These are phyloP conservation scores for Blastobotrys arbuscula DNA, from an alignment of 1,139 yeast species.

Conservation along the genomic window DNA sequence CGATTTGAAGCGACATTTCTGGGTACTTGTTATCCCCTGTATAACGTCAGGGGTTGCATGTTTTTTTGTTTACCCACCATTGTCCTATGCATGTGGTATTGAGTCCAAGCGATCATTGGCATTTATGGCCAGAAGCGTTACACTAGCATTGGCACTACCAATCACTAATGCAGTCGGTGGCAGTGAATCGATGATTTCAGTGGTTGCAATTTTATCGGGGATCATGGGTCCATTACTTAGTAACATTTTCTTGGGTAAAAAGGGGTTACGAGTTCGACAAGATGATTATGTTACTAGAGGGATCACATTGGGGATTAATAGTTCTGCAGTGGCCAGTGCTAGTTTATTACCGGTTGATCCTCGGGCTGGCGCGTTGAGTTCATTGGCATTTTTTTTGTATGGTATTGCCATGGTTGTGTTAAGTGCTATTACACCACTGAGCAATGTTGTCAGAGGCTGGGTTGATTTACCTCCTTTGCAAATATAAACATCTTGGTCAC, in stretches of 20 bases:
- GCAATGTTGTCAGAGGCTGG: conserved; percentile 34
- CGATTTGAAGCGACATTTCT: conserved; percentile 56
- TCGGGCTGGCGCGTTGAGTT: conserved; percentile 74
- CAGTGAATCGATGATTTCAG: conserved; percentile 68
- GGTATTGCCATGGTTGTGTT: conserved; percentile 70
- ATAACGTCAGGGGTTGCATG: conserved; percentile 52
- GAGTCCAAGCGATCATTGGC: conserved; percentile 58
- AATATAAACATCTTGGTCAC: no score
- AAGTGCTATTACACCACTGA: conserved; percentile 52
- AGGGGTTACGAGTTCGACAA: conserved; percentile 44
- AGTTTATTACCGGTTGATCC: conserved; percentile 64
- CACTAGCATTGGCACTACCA: conserved; percentile 75
- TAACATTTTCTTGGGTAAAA: conserved; percentile 43
- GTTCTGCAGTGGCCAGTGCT: conserved; percentile 81
- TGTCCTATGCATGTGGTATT: conserved; percentile 61
- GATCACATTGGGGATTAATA: conserved; percentile 66
- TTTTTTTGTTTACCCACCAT: conserved; percentile 63
- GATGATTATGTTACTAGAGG: conserved; percentile 74
- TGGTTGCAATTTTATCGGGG: conserved; percentile 72
- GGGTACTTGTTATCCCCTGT: conserved; percentile 56
- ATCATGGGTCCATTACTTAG: conserved; percentile 70
- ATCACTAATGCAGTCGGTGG: conserved; percentile 61
- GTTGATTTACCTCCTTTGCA: conserved; percentile 18
- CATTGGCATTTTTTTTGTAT: conserved; percentile 62
- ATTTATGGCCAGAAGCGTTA: conserved; percentile 75